Evolutionary conservation across 225 moss, liverwort and hornwort species (phyloP), one percentile per base, ranked within the genome.

Genomic region (Rhytidiadelphus loreus): DNA sequence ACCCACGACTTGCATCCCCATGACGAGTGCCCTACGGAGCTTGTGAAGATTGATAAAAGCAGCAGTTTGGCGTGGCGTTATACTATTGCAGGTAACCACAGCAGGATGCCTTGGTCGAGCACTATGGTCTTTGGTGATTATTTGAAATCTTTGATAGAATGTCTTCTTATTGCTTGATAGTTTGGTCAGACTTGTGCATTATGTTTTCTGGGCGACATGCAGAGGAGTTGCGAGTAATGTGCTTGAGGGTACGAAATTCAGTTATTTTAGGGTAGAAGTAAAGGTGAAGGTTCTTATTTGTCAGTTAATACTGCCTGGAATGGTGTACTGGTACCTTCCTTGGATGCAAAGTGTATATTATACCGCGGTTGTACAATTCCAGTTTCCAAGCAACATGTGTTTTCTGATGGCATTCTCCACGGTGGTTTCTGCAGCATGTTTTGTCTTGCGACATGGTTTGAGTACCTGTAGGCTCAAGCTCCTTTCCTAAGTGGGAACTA

Each of bases 301-400:
- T 83, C 46, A 80, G 77, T 87, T 71, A 58, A 48, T 90, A 64
- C 52, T 80, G 41, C 90, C 66, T 88, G 92, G 90, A 89, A 81
- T 89, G 90, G 88, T 88, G 79, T 83, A 62, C 90, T 77, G 85
- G 84, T 90, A 77, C 90, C 89, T 87, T 87, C 81, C 90, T 89
- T 77, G 90, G 88, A 87, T 87, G 81, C 85, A 82, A 87, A 90
- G 86, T 92, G 90, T 92, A 87, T 44, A 87, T 85, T 90, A 90
- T 89, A 82, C 58, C 26, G 81, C 85, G 87, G 64, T 72, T 92
- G 90, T 92, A 89, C 89, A 90, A 89, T 89, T 90, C 77, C 77
- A 89, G 89, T 84, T 81, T 86, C 82, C 35, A 77, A 92, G 84
- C 72, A 87, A 33, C 63, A 58, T 61, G 56, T 87, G 58, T 84